Percentiles rank a stretch among this genome's conserved stretches.
phyloP scores from a whole-genome alignment of 768 basidiomycete genomes.

The Leccinum barrowsii region DNA sequence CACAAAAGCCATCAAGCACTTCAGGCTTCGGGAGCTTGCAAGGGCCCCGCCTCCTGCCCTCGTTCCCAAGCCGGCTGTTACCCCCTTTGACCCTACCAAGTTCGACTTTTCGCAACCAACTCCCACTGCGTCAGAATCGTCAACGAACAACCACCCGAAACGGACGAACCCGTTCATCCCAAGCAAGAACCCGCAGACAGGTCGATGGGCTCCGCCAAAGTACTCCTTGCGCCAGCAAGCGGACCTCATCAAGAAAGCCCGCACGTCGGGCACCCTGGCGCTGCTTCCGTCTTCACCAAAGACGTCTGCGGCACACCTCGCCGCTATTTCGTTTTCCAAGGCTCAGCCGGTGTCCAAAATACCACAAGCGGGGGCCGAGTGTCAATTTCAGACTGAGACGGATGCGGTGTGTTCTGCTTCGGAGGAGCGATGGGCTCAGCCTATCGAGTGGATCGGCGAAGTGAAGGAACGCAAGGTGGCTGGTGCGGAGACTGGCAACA shows the following conservation, averaged over 20 bases:
- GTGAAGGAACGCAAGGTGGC: constrained; percentile 37
- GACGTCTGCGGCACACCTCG: constrained; percentile 29
- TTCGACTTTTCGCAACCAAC: constrained; percentile 19
- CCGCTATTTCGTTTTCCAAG: constrained; percentile 19
- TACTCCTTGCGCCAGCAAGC: constrained; percentile 77
- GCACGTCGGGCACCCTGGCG: constrained; percentile 46
- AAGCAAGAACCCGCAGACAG: constrained; percentile 52
- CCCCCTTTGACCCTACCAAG: constrained; percentile 17
- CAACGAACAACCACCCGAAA: constrained; percentile 17
- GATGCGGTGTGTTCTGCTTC: neutral
- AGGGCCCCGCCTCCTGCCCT: constrained; percentile 9
- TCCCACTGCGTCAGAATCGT: neutral
- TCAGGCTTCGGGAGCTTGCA: constrained; percentile 25
- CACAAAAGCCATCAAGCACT: constrained; percentile 24
- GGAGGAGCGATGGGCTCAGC: constrained; percentile 18
- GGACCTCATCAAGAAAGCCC: constrained; percentile 72
- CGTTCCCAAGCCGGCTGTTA: constrained; percentile 25
- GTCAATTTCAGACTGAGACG: neutral
- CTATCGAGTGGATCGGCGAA: constrained; percentile 42
- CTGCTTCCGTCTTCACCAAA: constrained; percentile 72
- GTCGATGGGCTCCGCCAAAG: constrained; percentile 64
- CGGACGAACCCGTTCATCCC: constrained; percentile 68
- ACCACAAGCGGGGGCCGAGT: neutral
- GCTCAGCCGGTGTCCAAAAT: constrained; percentile 9
- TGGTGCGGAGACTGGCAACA: constrained; percentile 55